Evolutionary conservation across 768 basidiomycete species (phyloP).

Genomic region (Suillus clintonianus): DNA sequence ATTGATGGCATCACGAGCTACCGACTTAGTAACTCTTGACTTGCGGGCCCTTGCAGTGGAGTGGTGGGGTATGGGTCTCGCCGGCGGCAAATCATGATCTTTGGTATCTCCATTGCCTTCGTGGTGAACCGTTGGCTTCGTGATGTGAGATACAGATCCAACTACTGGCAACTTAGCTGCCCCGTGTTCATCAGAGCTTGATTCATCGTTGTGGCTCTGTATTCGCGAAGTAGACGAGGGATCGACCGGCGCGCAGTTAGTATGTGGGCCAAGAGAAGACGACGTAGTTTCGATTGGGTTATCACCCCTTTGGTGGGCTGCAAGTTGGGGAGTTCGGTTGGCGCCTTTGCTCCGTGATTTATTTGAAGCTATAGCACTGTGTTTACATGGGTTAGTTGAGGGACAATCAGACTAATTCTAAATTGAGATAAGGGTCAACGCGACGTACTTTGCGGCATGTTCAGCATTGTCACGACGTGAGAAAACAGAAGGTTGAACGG

Average conservation of each 20-base stretch:
- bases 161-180: too few species aligned
- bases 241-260: background rate
- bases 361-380: background rate
- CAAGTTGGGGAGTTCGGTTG: background rate
- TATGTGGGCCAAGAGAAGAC: background rate
- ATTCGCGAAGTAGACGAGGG: background rate
- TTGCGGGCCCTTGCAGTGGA: background rate
- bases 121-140: background rate
- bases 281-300: background rate
- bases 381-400: background rate
- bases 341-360: background rate
- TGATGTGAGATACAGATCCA: background rate
- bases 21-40: background rate
- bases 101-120: background rate
- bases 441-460: slow-evolving; percentile 13
- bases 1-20: background rate
- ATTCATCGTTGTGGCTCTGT: too few species aligned
- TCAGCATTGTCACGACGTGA: slow-evolving; percentile 5
- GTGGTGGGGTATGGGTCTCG: background rate
- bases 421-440: background rate
- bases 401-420: background rate
- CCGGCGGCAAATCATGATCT: background rate
- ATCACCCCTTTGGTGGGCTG: background rate
- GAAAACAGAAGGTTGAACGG: background rate
- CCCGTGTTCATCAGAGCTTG: background rate